phyloP scores from a whole-genome alignment of 2,329 filamentous ascomycete genomes.

The Epicoccum sorghinum region DNA sequence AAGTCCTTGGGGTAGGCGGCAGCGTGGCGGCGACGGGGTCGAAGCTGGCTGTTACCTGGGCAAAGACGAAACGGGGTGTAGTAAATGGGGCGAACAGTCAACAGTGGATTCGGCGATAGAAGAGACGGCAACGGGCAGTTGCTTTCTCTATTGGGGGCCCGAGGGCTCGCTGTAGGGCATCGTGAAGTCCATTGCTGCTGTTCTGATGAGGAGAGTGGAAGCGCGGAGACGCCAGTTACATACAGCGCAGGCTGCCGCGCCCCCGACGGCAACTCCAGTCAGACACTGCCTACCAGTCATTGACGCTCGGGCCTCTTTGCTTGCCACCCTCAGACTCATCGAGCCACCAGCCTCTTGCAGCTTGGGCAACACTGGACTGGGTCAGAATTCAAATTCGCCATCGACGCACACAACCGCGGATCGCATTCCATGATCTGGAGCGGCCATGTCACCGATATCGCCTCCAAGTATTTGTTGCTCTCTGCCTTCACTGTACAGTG shows the following conservation, averaged over 20 bases:
- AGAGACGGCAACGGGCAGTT: constrained; percentile 24
- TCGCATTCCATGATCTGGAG: constrained; percentile 3
- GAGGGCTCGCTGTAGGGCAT: constrained; percentile 39
- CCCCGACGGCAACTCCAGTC: constrained; percentile 22
- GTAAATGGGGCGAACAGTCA: constrained; percentile 19
- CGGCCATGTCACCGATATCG: constrained; percentile 3
- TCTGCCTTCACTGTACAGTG: not conserved
- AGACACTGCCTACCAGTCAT: constrained; percentile 32
- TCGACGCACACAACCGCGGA: not conserved
- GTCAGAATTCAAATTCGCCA: constrained; percentile 16
- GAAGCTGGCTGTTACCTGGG: constrained; percentile 36
- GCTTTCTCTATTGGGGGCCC: constrained; percentile 39
- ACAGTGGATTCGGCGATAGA: constrained; percentile 24
- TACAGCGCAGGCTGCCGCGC: constrained; percentile 5
- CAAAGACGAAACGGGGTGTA: constrained; percentile 27
- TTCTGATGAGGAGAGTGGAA: constrained; percentile 34
- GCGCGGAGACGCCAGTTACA: constrained; percentile 36
- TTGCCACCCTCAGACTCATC: constrained; percentile 34
- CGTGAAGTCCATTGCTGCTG: constrained; percentile 44
- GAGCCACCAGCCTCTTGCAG: not conserved
- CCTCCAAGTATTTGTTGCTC: not conserved
- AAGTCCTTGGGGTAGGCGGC: constrained; percentile 36
- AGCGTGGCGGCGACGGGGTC: constrained; percentile 35
- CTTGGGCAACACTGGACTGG: constrained; percentile 7
- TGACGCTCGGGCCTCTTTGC: constrained; percentile 31